Evolutionary conservation across 257 asterid species (phyloP).

Genomic region (Nicotiana attenuata): DNA sequence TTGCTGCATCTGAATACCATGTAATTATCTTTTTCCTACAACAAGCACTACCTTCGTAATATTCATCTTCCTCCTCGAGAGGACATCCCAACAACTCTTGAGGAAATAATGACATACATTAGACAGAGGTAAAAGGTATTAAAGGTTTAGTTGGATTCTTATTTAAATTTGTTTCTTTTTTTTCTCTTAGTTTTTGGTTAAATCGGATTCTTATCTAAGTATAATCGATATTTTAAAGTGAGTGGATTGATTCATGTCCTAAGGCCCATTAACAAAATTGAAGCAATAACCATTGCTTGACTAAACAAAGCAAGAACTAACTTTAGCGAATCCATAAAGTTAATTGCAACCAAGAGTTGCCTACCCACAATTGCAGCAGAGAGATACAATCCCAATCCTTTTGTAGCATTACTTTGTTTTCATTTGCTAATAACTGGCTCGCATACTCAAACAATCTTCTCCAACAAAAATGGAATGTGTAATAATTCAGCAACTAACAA

Average conservation of each 20-base stretch:
- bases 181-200: not conserved
- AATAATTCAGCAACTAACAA: not conserved
- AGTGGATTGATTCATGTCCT: not conserved
- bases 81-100: not conserved
- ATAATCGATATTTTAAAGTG: not conserved
- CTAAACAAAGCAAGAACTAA: not conserved
- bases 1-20: not conserved
- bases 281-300: not conserved
- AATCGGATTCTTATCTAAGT: not conserved
- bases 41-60: not conserved
- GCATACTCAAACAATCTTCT: not conserved
- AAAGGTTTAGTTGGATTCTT: not conserved
- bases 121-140: not conserved
- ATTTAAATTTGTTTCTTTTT: not conserved
- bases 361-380: not conserved
- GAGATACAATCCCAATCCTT: constrained; percentile 3
- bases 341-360: not conserved
- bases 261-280: not conserved
- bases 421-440: not conserved
- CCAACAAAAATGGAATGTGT: not conserved
- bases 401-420: not conserved
- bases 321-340: not conserved
- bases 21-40: constrained; percentile 4
- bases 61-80: not conserved
- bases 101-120: not conserved